A percentile compares a stretch with the other conserved stretches of the same genome.
Evolutionary conservation across 164 flowering plant genomes (phyloP).

Genomic region (Piper longum): DNA sequence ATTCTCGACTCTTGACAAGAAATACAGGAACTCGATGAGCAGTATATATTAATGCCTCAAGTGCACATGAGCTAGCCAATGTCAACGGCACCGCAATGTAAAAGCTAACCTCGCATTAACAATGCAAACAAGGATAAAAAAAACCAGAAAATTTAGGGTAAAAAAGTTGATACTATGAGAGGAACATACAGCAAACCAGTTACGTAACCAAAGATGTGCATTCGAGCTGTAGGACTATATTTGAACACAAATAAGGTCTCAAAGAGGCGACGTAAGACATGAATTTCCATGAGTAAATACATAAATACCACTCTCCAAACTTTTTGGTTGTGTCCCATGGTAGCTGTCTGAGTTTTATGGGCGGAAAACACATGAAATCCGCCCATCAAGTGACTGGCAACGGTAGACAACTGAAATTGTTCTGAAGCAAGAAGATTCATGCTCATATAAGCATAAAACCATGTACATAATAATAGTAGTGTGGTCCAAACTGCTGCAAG

Average conservation of each 20-base stretch:
- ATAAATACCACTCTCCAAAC: slow-evolving; percentile 58
- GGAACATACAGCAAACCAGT: slow-evolving; percentile 75
- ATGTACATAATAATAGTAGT: slow-evolving; percentile 40
- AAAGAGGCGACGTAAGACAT: slow-evolving; percentile 64
- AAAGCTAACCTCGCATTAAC: slow-evolving; percentile 35
- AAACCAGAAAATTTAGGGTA: not conserved
- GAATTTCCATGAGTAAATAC: slow-evolving; percentile 80
- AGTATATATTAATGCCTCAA: slow-evolving; percentile 34
- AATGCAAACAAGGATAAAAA: not conserved
- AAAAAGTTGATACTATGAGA: not conserved
- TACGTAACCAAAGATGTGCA: slow-evolving; percentile 79
- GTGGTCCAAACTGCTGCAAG: slow-evolving; percentile 68
- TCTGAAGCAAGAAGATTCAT: slow-evolving; percentile 28
- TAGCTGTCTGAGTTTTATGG: slow-evolving; percentile 22
- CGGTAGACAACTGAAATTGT: slow-evolving; percentile 23
- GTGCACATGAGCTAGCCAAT: slow-evolving; percentile 39
- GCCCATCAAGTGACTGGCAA: slow-evolving; percentile 56
- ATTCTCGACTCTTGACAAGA: slow-evolving; percentile 37
- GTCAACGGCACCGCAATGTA: slow-evolving; percentile 80
- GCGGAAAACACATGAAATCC: slow-evolving; percentile 42
- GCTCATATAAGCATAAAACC: slow-evolving; percentile 45
- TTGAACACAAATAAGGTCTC: slow-evolving; percentile 66
- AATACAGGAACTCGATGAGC: slow-evolving; percentile 24
- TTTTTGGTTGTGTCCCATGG: slow-evolving; percentile 15
- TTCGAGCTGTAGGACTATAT: slow-evolving; percentile 74